Evolutionary conservation across 257 asterid species (phyloP).

Genomic region (Gentiana dahurica): DNA sequence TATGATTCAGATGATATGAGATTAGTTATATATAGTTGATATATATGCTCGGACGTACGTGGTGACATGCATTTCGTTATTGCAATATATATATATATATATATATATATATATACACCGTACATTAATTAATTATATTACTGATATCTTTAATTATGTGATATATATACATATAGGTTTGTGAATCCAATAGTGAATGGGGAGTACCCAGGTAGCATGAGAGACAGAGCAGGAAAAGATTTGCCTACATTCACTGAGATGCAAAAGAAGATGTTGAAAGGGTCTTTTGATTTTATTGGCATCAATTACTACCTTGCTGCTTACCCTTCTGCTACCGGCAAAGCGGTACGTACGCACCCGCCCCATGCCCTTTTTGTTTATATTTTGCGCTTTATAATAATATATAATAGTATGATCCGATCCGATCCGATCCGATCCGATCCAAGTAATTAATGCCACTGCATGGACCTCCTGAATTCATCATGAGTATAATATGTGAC

Average conservation of each 20-base stretch:
- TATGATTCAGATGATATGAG: no score
- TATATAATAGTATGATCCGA: neutral
- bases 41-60: no score
- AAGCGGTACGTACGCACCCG: no score
- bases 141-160: no score
- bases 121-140: no score
- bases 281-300: slow-evolving; percentile 13
- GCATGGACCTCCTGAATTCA: neutral
- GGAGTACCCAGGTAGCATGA: slow-evolving; percentile 10
- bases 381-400: neutral
- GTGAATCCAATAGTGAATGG: slow-evolving; percentile 9
- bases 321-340: neutral
- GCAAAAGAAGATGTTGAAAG: slow-evolving; percentile 1
- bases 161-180: slow-evolving; percentile 1
- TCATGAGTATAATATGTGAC: neutral
- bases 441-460: no score
- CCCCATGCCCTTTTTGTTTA: no score
- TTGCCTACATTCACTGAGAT: slow-evolving; percentile 9
- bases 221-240: neutral
- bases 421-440: neutral
- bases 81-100: no score
- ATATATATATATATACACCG: no score
- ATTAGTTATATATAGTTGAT: no score
- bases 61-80: no score
- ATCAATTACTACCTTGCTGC: slow-evolving; percentile 10